Evolutionary conservation across 1,284 basidiomycete species (phyloP).

Genomic region (Athelia psychrophila): DNA sequence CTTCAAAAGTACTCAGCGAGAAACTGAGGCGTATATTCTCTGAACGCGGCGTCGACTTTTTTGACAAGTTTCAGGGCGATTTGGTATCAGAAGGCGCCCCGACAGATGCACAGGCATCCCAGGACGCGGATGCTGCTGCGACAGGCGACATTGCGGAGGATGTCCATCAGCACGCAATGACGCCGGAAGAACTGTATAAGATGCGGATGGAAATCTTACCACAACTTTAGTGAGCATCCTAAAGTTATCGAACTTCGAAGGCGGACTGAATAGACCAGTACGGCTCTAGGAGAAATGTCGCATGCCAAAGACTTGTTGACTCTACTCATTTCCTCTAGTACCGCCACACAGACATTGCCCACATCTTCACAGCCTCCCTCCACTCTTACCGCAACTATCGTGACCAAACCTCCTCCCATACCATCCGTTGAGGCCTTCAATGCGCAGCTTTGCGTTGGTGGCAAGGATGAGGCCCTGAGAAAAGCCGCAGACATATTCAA

Average conservation of each 20-base stretch:
- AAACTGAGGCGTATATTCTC: slow-evolving; percentile 66
- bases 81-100: slow-evolving; percentile 17
- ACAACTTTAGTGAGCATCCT: slow-evolving; percentile 58
- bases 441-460: slow-evolving; percentile 67
- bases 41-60: slow-evolving; percentile 73
- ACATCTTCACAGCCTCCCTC: slow-evolving; percentile 26
- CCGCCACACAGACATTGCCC: slow-evolving; percentile 17
- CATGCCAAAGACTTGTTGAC: slow-evolving; percentile 67
- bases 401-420: slow-evolving; percentile 60
- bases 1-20: slow-evolving; percentile 51
- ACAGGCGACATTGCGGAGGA: slow-evolving; percentile 28
- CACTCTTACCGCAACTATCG: slow-evolving; percentile 58
- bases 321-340: slow-evolving; percentile 44
- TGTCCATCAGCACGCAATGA: slow-evolving; percentile 47
- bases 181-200: slow-evolving; percentile 66
- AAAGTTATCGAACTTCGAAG: neutral
- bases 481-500: slow-evolving; percentile 70
- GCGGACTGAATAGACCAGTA: neutral
- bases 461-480: slow-evolving; percentile 74
- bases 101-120: slow-evolving; percentile 20
- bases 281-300: slow-evolving; percentile 60
- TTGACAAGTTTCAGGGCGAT: slow-evolving; percentile 49
- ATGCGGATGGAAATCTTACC: slow-evolving; percentile 70
- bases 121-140: slow-evolving; percentile 18
- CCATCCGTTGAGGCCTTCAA: slow-evolving; percentile 73